Percentiles rank a stretch among this genome's conserved stretches.
phyloP scores from a whole-genome alignment of 805 yeast species.

The Saccharomycopsis guyanensis region DNA sequence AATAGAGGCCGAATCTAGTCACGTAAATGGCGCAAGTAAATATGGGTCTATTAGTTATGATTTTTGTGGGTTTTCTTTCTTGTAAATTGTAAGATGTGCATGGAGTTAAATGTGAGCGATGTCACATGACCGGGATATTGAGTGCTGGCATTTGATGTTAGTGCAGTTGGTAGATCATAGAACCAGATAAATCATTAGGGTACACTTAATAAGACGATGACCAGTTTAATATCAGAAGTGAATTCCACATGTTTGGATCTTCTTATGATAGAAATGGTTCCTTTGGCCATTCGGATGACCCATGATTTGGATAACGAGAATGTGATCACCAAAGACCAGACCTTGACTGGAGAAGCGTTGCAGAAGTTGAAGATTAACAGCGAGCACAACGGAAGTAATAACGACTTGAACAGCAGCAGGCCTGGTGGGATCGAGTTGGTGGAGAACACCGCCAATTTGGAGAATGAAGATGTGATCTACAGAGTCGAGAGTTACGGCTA shows the following conservation, averaged over 20 bases:
- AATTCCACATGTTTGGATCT: slow-evolving; percentile 51
- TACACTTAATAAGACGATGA: too few species aligned
- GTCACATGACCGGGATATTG: too few species aligned
- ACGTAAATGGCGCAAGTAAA: too few species aligned
- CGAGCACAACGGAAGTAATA: slow-evolving; percentile 27
- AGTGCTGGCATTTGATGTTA: too few species aligned
- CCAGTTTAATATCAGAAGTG: slow-evolving; percentile 30
- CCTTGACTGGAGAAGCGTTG: slow-evolving; percentile 14
- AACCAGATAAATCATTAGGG: too few species aligned
- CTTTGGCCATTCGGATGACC: slow-evolving; percentile 59
- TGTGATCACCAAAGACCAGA: slow-evolving; percentile 18
- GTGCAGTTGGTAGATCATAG: too few species aligned
- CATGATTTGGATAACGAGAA: slow-evolving; percentile 32
- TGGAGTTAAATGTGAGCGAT: too few species aligned
- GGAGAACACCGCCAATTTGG: slow-evolving; percentile 30
- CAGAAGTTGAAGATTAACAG: slow-evolving; percentile 18
- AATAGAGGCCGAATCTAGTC: neutral
- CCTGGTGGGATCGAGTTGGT: slow-evolving; percentile 22
- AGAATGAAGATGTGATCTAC: slow-evolving; percentile 44
- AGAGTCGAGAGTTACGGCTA: slow-evolving; percentile 68
- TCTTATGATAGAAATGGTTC: slow-evolving; percentile 69
- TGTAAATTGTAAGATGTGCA: too few species aligned
- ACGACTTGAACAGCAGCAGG: slow-evolving; percentile 20
- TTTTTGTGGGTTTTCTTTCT: too few species aligned
- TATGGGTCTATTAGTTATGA: too few species aligned